Conservation (phyloP, 169 alveolate genomes). For the Blepharisma undulans region DNA sequence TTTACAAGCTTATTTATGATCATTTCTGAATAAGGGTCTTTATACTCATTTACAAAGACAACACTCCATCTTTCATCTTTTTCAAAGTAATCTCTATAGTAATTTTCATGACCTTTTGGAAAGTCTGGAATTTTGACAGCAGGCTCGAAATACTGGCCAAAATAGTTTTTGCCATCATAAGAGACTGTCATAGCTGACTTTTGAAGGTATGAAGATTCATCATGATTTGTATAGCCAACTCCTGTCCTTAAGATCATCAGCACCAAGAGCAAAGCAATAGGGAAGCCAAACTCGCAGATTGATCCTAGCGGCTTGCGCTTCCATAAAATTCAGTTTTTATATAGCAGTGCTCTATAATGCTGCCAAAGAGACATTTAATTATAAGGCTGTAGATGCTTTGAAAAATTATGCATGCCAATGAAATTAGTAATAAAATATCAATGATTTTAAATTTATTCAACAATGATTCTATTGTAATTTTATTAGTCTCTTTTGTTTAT, state of each 20-base stretch:
- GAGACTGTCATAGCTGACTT: background rate
- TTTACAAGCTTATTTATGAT: constrained; percentile 50
- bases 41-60: constrained; percentile 38
- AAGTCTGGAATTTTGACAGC: background rate
- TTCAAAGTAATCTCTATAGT: background rate
- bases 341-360: constrained; percentile 53
- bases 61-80: background rate
- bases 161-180: background rate
- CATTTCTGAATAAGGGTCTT: constrained; percentile 58
- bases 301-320: constrained; percentile 54
- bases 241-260: background rate
- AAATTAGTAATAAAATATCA: too few relatives aligned
- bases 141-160: background rate
- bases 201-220: background rate
- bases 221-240: background rate
- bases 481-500: too few relatives aligned
- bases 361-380: constrained; percentile 26
- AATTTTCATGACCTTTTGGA: constrained; percentile 46
- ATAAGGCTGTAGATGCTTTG: background rate
- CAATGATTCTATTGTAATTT: too few relatives aligned
- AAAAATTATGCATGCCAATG: too few relatives aligned
- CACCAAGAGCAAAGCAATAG: constrained; percentile 45
- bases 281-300: constrained; percentile 52
- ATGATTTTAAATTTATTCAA: too few relatives aligned
- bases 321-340: constrained; percentile 61